A percentile compares a stretch with the other conserved stretches of the same genome.
These are phyloP conservation scores for Suhomyces panamericanus DNA, from an alignment of 1,139 yeast genomes.

Conservation along the genomic window DNA sequence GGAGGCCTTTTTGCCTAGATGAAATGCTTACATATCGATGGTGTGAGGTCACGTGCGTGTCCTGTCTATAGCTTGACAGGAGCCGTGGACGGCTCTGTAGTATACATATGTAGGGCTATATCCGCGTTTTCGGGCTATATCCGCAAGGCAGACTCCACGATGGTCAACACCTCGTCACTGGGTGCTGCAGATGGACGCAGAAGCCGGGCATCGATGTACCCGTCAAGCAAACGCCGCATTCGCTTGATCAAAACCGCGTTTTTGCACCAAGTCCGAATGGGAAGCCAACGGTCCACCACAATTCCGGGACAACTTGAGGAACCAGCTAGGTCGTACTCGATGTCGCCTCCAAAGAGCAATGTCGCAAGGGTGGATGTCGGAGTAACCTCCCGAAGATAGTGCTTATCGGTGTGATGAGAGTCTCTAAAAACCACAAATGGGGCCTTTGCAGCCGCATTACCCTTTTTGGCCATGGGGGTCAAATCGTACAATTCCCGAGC, in stretches of 20 bases:
- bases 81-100: too few relatives aligned
- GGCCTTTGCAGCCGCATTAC: constrained; percentile 35
- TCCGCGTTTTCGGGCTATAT: background rate
- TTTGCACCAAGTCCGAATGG: constrained; percentile 93
- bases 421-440: constrained; percentile 58
- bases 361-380: constrained; percentile 75
- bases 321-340: constrained; percentile 62
- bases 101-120: too few relatives aligned
- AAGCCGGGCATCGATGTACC: constrained; percentile 58
- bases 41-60: background rate
- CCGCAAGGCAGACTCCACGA: constrained; percentile 12
- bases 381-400: constrained; percentile 72
- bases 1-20: background rate
- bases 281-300: constrained; percentile 48
- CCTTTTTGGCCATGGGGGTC: constrained; percentile 33
- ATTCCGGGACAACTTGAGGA: constrained; percentile 32
- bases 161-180: constrained; percentile 13
- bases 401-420: constrained; percentile 64
- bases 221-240: constrained; percentile 64
- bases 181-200: constrained; percentile 24
- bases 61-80: too few relatives aligned
- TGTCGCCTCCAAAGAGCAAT: constrained; percentile 74
- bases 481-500: constrained; percentile 31
- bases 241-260: constrained; percentile 83
- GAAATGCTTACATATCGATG: background rate